Evolutionary conservation across 2,329 filamentous ascomycete genomes (phyloP), one percentile per base, ranked within the genome.

Genomic region (Ceratocystis eucalypticola): DNA sequence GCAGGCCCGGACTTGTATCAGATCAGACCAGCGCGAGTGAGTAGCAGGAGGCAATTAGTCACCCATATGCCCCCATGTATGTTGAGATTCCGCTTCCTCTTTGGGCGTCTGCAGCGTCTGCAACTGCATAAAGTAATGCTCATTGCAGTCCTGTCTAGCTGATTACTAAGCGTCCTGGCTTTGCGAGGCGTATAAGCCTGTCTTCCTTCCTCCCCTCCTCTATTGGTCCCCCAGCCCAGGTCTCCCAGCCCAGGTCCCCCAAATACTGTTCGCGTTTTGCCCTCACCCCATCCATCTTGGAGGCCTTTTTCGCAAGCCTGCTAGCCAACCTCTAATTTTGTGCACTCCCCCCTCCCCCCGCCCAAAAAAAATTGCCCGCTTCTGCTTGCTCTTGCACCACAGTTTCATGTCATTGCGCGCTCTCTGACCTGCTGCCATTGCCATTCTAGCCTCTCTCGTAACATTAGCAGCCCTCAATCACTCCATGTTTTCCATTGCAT

Each of bases 351-450:
- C 17, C 28, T n/a, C 17, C 7, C 33, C 17, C 22, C 17, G 7
- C 25, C 33, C 53, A 3, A n/a, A 30, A 12, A 28, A 30, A 55
- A 28, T 30, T 8, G 33, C 37, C 53, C 15, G 15, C 28, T 1
- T 33, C 53, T 59, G 53, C 53, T 59, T 41, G 37, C 37, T 59
- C 53, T 59, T 59, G 53, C 53, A 59, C 53, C 28, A 59, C 53
- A 59, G 53, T 59, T 59, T 59, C 28, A 59, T 37, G 53, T 59
- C 53, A 59, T 59, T 59, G 53, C 53, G 28, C 53, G 53, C 53
- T 59, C 53, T 59, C 53, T 59, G 53, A 20, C 53, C 53, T 59
- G 25, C 37, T 41, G 37, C 37, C 10, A n/a, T 7, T 25, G 17
- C 22, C 53, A 37, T 59, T 33, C 53, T 53, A 53, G 25, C 48